phyloP scores from a whole-genome alignment of 371 early-diverging fungal genomes.

The Mucor circinelloides region DNA sequence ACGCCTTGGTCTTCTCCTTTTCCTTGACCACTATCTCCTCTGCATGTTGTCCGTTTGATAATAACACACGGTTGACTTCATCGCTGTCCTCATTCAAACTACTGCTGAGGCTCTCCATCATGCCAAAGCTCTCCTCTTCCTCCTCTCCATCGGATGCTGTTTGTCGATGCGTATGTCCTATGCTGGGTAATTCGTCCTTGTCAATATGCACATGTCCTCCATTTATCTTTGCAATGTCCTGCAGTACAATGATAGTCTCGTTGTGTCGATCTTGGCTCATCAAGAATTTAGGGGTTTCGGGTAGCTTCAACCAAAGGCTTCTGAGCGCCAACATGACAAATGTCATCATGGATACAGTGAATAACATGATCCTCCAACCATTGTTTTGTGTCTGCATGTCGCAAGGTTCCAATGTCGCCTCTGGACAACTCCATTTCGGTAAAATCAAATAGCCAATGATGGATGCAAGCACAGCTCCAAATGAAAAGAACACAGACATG shows the following conservation, averaged over 20 bases:
- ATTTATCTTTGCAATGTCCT: conserved; percentile 76
- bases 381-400: conserved; percentile 62
- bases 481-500: conserved; percentile 84
- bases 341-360: conserved; percentile 59
- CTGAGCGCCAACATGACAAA: conserved; percentile 73
- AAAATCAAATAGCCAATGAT: conserved; percentile 65
- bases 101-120: neutral
- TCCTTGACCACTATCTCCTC: neutral
- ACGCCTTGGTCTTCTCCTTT: conserved; percentile 3
- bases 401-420: conserved; percentile 43
- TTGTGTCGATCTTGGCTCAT: conserved; percentile 64
- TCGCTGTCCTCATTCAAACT: neutral
- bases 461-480: conserved; percentile 81
- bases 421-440: conserved; percentile 71
- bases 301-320: conserved; percentile 65
- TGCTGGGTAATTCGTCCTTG: conserved; percentile 29
- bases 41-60: neutral
- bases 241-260: conserved; percentile 77
- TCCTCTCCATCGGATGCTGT: neutral
- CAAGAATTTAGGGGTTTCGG: conserved; percentile 84
- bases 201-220: conserved; percentile 45
- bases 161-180: neutral
- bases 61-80: conserved; percentile 1
- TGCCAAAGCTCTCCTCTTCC: conserved; percentile 2
- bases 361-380: conserved; percentile 80